A percentile compares a stretch with the other conserved stretches of the same genome.
These are phyloP conservation scores for Aspergillus ellipticus DNA, from an alignment of 495 filamentous ascomycete species.

Conservation along the genomic window DNA sequence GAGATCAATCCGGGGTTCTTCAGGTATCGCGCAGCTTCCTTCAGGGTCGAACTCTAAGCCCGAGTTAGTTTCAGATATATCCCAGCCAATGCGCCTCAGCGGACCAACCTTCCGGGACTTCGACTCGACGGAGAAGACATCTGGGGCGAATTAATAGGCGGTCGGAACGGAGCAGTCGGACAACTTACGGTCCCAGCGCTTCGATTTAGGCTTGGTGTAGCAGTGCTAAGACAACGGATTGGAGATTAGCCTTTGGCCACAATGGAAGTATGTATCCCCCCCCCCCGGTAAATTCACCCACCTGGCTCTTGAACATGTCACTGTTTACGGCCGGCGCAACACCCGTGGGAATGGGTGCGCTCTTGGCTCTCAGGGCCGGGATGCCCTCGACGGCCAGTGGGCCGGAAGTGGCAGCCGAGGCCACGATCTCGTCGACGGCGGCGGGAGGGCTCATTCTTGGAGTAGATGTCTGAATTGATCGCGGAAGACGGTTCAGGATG, in stretches of 20 bases:
- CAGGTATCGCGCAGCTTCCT: slow-evolving; percentile 71
- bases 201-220: slow-evolving; percentile 71
- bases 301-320: slow-evolving; percentile 79
- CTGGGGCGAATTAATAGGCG: slow-evolving; percentile 17
- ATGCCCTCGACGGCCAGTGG: slow-evolving; percentile 72
- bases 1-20: slow-evolving; percentile 74
- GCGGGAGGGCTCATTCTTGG: slow-evolving; percentile 39
- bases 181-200: slow-evolving; percentile 78
- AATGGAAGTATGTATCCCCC: neutral
- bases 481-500: neutral
- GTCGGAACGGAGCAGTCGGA: neutral
- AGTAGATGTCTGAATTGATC: neutral
- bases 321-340: slow-evolving; percentile 73
- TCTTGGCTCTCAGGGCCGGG: slow-evolving; percentile 61
- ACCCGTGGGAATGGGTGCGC: slow-evolving; percentile 63
- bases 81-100: neutral
- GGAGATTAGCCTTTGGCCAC: neutral
- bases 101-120: slow-evolving; percentile 37
- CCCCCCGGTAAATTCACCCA: slow-evolving; percentile 27
- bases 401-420: slow-evolving; percentile 35
- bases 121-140: slow-evolving; percentile 37
- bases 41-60: slow-evolving; percentile 62
- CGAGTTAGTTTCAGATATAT: slow-evolving; percentile 2
- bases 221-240: slow-evolving; percentile 31
- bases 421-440: slow-evolving; percentile 34